Evolutionary conservation across 192 early-diverging fungal species (phyloP).

Genomic region (Cetraspora pellucida): DNA sequence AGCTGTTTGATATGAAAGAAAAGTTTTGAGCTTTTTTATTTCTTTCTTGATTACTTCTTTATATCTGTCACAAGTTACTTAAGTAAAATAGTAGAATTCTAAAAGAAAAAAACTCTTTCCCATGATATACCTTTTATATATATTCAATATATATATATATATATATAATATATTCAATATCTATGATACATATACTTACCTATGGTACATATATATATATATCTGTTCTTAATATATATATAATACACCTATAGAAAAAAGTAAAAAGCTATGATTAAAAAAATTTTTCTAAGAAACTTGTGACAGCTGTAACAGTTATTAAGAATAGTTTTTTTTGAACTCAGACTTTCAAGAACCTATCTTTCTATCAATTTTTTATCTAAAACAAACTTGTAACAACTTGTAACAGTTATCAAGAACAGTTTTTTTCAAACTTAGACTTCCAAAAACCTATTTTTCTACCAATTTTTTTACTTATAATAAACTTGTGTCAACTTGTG

Average conservation of each 20-base stretch:
- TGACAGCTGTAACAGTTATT: constrained; percentile 10
- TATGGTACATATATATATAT: too few species aligned
- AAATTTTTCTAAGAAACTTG: constrained; percentile 23
- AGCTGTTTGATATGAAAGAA: constrained; percentile 14
- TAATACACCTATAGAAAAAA: neutral
- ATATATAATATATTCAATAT: neutral
- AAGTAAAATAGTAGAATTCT: constrained; percentile 27
- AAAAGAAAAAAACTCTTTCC: constrained; percentile 7
- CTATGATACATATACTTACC: neutral
- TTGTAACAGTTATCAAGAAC: neutral
- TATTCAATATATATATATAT: constrained; percentile 5
- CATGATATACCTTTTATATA: constrained; percentile 22
- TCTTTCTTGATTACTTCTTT: constrained; percentile 23
- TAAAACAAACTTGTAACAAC: constrained; percentile 18
- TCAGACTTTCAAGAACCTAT: constrained; percentile 7
- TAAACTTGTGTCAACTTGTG: neutral
- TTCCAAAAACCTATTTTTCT: neutral
- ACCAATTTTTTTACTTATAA: neutral
- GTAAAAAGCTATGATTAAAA: neutral
- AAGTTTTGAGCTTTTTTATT: constrained; percentile 20
- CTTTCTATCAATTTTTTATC: constrained; percentile 19
- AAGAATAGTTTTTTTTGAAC: constrained; percentile 11
- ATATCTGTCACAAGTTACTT: constrained; percentile 28
- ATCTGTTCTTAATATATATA: too few species aligned
- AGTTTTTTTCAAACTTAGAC: neutral